Base-by-base conservation (phyloP, 2,329 filamentous ascomycete species). In the Alternaria metachromatica region DNA sequence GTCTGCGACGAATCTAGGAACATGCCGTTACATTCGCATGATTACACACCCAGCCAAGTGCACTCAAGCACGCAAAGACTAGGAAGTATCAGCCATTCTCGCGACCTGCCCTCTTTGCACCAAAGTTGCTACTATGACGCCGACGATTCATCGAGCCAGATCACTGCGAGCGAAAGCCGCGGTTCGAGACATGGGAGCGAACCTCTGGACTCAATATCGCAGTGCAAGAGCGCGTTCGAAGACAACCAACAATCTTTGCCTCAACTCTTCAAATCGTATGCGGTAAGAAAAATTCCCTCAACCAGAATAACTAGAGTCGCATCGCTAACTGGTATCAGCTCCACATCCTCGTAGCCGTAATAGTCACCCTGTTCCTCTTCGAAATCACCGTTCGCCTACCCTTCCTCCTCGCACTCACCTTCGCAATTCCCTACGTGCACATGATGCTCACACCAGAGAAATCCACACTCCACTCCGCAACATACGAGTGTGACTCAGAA, bases 361-460 rank as follows among this genome's bases (percentile, higher is more conserved):
- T 41, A 6, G 30, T 48, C 6, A 11, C 21, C 26, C 37, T 41
- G 4, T 60, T 60, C 30, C 44, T 60, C 23, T 37, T 48, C 23
- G 50, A 60, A 26, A 55, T 23, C 11, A 28, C 43, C 10, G 20
- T 60, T 18, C 50, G 44, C 28, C 21, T 49, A 28, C 50, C 58
- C n/a, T 55, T 41, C 20, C n/a, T 55, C 10, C 30, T 55, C 43
- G 21, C 13, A 1, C 9, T 48, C 21, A 12, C 37, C 12, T 41
- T 60, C 13, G 50, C 44, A 5, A 43, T 60, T 6, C 50, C 50
- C 8, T 55, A 23, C 21, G 18, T 60, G 2, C 45, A 60, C 30
- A 26, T 60, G 12, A 13, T 48, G 13, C 6, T 55, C n/a, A 48
- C 15, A 3, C 48, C 23, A n/a, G 58, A 11, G 23, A 25, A 37